phyloP scores from a whole-genome alignment of 2,329 filamentous ascomycete species.

The Colletotrichum sp. region DNA sequence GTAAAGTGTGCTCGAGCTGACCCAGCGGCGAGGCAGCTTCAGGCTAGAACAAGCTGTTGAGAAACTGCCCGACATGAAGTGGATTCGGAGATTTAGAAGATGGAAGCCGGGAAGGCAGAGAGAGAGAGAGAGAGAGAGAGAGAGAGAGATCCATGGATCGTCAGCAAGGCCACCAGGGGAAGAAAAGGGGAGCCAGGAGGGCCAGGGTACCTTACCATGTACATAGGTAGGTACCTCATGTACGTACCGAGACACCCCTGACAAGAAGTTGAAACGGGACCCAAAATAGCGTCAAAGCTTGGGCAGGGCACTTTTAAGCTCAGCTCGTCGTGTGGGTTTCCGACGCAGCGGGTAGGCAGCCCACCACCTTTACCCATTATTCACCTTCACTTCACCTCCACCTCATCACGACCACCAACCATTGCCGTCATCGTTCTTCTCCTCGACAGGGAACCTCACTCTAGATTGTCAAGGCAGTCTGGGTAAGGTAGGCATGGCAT shows the following conservation, averaged over 20 bases:
- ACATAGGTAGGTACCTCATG: not conserved
- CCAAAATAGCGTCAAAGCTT: constrained; percentile 6
- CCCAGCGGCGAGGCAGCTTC: not conserved
- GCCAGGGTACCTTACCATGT: not conserved
- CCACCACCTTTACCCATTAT: not conserved
- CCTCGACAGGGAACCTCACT: not conserved
- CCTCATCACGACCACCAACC: not conserved
- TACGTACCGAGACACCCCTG: not conserved
- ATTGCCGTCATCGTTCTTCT: not conserved
- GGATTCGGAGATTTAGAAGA: not conserved
- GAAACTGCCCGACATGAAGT: not conserved
- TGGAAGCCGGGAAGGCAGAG: not conserved
- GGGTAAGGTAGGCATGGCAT: not conserved
- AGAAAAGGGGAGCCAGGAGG: not conserved
- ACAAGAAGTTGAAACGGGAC: not conserved
- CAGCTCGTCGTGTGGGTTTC: not conserved
- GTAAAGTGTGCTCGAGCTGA: not conserved
- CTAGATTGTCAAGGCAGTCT: not conserved
- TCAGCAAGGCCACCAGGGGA: not conserved
- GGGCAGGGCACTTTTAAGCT: not conserved
- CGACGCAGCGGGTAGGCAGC: not conserved
- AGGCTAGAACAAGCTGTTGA: not conserved
- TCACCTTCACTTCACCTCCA: not conserved
- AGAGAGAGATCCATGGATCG: not conserved
- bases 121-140: not conserved